These are phyloP conservation scores for Sphaerostilbella broomeana DNA, from an alignment of 2,329 filamentous ascomycete species.

Conservation along the genomic window DNA sequence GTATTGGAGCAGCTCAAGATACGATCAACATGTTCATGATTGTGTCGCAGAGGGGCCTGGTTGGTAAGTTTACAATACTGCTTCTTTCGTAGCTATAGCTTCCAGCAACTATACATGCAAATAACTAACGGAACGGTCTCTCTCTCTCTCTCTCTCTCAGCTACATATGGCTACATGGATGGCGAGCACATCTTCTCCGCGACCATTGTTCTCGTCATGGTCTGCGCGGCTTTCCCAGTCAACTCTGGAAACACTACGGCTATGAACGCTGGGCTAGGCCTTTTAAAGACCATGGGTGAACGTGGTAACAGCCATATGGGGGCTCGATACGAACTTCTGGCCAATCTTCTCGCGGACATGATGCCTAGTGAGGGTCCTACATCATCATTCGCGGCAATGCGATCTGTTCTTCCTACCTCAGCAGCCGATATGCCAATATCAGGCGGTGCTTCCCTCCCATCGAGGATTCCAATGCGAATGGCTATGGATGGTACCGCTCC, in stretches of 20 bases:
- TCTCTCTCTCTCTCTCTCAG: slow-evolving; percentile 23
- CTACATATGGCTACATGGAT: slow-evolving; percentile 53
- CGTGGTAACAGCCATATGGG: slow-evolving; percentile 44
- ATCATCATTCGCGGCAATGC: slow-evolving; percentile 5
- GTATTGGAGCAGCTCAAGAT: slow-evolving; percentile 42
- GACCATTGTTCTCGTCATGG: slow-evolving; percentile 48
- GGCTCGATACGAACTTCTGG: slow-evolving; percentile 22
- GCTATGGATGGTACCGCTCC: background rate
- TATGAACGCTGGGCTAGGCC: slow-evolving; percentile 40
- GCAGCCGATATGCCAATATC: slow-evolving; percentile 2
- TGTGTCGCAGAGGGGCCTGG: slow-evolving; percentile 30
- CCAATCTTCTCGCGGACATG: slow-evolving; percentile 20
- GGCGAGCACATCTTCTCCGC: slow-evolving; percentile 50
- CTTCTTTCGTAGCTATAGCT: too few species aligned
- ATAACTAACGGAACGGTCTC: background rate
- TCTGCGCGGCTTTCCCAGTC: slow-evolving; percentile 45
- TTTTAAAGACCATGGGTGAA: slow-evolving; percentile 45
- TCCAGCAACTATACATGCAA: too few species aligned
- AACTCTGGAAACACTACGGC: slow-evolving; percentile 34
- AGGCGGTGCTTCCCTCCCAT: background rate
- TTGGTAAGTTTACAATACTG: slow-evolving; percentile 32
- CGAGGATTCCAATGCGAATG: slow-evolving; percentile 10
- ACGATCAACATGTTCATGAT: slow-evolving; percentile 25
- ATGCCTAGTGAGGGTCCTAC: slow-evolving; percentile 12
- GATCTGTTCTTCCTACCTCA: background rate